These are phyloP conservation scores for Rhododendron molle DNA, from an alignment of 148 eudicot genomes.

Conservation along the genomic window DNA sequence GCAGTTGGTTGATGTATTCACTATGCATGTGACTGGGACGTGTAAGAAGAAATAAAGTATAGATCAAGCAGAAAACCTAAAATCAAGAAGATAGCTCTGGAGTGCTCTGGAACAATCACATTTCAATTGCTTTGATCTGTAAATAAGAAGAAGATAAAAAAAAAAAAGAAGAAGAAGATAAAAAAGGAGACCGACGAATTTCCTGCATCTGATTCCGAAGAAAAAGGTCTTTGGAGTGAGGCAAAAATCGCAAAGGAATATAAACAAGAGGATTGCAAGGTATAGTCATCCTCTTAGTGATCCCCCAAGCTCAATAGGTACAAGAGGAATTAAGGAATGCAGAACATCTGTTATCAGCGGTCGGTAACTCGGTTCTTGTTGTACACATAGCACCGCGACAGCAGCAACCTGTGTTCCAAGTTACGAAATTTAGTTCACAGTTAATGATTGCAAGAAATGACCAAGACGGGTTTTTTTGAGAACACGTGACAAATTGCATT, in stretches of 20 bases:
- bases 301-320: conserved; percentile 70
- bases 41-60: background rate
- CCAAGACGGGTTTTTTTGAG: background rate
- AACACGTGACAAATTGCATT: background rate
- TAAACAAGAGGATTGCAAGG: background rate
- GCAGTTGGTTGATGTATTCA: background rate
- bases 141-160: background rate
- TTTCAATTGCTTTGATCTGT: conserved; percentile 1
- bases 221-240: background rate
- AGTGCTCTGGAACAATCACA: background rate
- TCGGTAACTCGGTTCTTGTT: conserved; percentile 82
- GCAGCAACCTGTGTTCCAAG: conserved; percentile 63
- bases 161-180: too few relatives aligned
- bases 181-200: background rate
- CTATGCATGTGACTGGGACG: background rate
- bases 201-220: background rate
- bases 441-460: background rate
- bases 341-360: conserved; percentile 80
- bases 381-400: conserved; percentile 78
- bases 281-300: conserved; percentile 39
- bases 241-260: background rate
- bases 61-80: background rate
- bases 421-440: background rate
- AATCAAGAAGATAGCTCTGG: background rate
- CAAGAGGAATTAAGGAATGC: conserved; percentile 84